These are phyloP conservation scores for Diplogelasinospora grovesii DNA, from an alignment of 495 filamentous ascomycete species.

Conservation along the genomic window DNA sequence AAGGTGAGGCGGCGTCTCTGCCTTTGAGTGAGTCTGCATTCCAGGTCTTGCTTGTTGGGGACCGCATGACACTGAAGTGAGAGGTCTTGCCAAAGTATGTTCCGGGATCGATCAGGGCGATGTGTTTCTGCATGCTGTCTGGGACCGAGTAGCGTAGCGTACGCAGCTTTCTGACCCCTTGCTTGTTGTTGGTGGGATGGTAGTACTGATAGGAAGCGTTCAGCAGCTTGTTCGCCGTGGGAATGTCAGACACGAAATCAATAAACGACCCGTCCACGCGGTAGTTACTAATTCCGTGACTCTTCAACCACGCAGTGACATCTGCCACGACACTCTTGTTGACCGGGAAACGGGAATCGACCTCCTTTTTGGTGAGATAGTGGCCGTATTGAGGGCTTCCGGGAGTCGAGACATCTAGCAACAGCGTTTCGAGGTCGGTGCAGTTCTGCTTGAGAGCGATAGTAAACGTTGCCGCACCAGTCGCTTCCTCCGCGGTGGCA, in stretches of 20 bases:
- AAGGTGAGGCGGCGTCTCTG: slow-evolving; percentile 8
- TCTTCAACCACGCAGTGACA: slow-evolving; percentile 39
- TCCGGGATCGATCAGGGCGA: slow-evolving; percentile 56
- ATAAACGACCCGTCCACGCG: slow-evolving; percentile 39
- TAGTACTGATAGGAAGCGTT: slow-evolving; percentile 41
- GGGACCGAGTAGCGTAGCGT: slow-evolving; percentile 57
- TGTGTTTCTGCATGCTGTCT: slow-evolving; percentile 34
- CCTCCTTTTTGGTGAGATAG: slow-evolving; percentile 38
- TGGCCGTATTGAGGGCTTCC: slow-evolving; percentile 43
- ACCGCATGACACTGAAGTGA: slow-evolving; percentile 3
- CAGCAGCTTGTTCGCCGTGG: slow-evolving; percentile 43
- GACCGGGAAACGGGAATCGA: slow-evolving; percentile 40
- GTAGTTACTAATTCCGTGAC: slow-evolving; percentile 30
- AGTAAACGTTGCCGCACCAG: too few species aligned
- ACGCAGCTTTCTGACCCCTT: slow-evolving; percentile 41
- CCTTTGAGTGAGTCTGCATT: too few species aligned
- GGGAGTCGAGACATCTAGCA: slow-evolving; percentile 47
- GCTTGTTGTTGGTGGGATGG: slow-evolving; percentile 24
- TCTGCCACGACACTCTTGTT: slow-evolving; percentile 30
- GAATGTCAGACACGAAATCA: slow-evolving; percentile 43
- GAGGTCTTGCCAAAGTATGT: slow-evolving; percentile 49
- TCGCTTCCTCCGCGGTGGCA: too few species aligned
- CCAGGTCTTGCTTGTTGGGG: slow-evolving; percentile 12
- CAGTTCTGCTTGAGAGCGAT: slow-evolving; percentile 35
- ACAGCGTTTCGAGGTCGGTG: slow-evolving; percentile 31